Evolutionary conservation across 257 asterid species (phyloP), one percentile per base, ranked within the genome.

Genomic region (Solanum phureja): DNA sequence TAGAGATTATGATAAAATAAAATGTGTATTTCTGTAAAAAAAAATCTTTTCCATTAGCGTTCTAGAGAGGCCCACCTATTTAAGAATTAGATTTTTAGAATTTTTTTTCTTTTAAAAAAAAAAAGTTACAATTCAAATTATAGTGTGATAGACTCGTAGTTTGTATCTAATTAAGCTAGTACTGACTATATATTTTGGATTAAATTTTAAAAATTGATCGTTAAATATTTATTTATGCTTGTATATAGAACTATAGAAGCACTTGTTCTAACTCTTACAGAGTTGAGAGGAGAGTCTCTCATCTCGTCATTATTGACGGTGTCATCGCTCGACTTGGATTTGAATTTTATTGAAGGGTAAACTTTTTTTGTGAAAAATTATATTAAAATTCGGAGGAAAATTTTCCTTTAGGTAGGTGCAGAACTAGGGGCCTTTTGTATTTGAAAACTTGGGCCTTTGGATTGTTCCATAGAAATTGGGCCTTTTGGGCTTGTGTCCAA

Each of bases 41-140:
- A 37, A 38, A 38, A 6, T 10, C 1, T 40, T 60, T 93, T 91
- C 87, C 98, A 96, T 93, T 87, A 95, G 86, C 89, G 93, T 95
- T 87, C 98, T 98, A 88, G 95, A 94, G 6, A 94, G 89, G 29
- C 96, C 95, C 19, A 91, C 98, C 46, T 95, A 85, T 84, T 73
- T 29, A 12, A 24, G 21, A 40, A 29, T 11, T 1, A 16, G 46
- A 69, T 2, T 66, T 24, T 66, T 37, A 37, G 11, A 38, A 8
- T 8, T 38, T 8, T 38, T 38, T 8, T 38, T 8, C 9, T 38
- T 8, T 8, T 8, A 7, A 66, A 66, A 64, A 66, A 66, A 64
- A n/a, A 24, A 3, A 11, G 56, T 42, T 5, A 29, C 7, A 18
- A 73, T 18, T 72, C 7, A 8, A n/a, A 44, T 10, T 27, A 8